phyloP scores from a whole-genome alignment of 495 filamentous ascomycete species.

The Aspergillus taichungensis region DNA sequence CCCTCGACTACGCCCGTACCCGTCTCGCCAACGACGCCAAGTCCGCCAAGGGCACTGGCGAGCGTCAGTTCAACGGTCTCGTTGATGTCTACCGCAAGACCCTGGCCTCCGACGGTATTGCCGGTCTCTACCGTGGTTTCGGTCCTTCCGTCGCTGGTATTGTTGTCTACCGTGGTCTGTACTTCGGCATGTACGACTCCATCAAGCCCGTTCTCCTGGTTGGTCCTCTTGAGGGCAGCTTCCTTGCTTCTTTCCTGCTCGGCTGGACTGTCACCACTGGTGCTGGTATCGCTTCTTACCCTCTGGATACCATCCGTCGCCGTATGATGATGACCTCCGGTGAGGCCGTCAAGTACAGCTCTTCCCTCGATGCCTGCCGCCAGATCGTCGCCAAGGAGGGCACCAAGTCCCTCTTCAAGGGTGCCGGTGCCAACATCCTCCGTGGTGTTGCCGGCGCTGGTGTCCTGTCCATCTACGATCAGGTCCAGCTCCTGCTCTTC shows the following conservation, averaged over 20 bases:
- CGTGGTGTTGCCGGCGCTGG: constrained; percentile 99
- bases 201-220: constrained; percentile 97
- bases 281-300: constrained; percentile 99
- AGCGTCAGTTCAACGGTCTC: constrained; percentile 99
- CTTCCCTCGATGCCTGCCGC: constrained; percentile 83
- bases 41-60: constrained; percentile 89
- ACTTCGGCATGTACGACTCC: constrained; percentile 99
- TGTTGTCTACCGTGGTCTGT: constrained; percentile 99
- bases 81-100: constrained; percentile 99
- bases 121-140: constrained; percentile 99
- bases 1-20: constrained; percentile 99
- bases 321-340: constrained; percentile 99
- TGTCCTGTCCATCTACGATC: constrained; percentile 99
- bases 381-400: constrained; percentile 97
- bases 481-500: constrained; percentile 97
- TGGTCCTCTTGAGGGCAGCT: constrained; percentile 90
- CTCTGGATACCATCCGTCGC: constrained; percentile 98
- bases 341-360: constrained; percentile 98
- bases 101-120: constrained; percentile 92
- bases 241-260: constrained; percentile 96
- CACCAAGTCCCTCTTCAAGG: constrained; percentile 98
- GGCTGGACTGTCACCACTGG: constrained; percentile 99
- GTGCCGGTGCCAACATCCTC: constrained; percentile 99
- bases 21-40: constrained; percentile 99
- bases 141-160: constrained; percentile 98